These are phyloP conservation scores for Dionaea muscipula DNA, from an alignment of 179 eudicot species.

Conservation along the genomic window DNA sequence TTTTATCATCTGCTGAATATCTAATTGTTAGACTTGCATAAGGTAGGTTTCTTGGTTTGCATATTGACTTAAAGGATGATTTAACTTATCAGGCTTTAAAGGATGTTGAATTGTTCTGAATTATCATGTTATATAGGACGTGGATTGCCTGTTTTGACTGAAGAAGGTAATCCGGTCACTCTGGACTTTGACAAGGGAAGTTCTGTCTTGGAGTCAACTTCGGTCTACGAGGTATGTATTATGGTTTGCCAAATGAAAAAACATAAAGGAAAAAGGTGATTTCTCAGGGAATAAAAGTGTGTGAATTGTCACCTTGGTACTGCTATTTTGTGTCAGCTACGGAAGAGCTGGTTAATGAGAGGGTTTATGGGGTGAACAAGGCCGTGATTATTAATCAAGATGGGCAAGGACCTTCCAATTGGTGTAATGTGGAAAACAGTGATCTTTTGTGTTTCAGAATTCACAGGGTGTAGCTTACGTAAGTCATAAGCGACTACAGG, in stretches of 20 bases:
- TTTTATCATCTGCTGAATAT: no score
- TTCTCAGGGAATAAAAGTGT: no score
- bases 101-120: not conserved
- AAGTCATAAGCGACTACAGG: no score
- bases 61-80: not conserved
- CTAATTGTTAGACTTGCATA: no score
- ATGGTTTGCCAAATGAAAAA: not conserved
- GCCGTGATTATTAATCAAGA: not conserved
- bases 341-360: no score
- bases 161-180: slow-evolving; percentile 61
- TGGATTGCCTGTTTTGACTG: slow-evolving; percentile 73
- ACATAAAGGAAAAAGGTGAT: no score
- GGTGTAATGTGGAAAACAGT: not conserved
- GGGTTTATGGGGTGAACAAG: no score
- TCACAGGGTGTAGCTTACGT: no score
- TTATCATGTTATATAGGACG: slow-evolving; percentile 35
- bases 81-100: not conserved
- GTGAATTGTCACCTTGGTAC: no score
- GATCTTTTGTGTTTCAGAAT: no score
- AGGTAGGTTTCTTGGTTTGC: no score
- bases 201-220: slow-evolving; percentile 32
- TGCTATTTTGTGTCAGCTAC: no score
- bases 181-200: slow-evolving; percentile 39
- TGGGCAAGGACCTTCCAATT: not conserved
- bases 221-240: slow-evolving; percentile 55